Conservation (phyloP, 2,329 filamentous ascomycete genomes). For the Zelopaecilomyces penicillatus region DNA sequence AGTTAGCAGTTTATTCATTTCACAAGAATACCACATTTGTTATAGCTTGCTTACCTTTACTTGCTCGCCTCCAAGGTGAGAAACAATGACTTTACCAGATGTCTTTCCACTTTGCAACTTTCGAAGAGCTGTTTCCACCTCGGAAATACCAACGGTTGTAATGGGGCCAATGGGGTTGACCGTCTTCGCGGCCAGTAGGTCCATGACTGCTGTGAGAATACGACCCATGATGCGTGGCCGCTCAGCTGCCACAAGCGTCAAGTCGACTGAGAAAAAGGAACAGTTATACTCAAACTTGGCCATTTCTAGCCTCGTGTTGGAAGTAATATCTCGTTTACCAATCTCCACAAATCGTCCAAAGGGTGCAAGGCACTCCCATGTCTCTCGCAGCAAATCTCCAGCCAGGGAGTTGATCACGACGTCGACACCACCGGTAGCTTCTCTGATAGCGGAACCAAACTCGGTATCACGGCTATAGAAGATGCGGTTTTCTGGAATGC, state of each 20-base stretch:
- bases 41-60: slow-evolving; percentile 24
- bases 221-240: slow-evolving; percentile 32
- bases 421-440: slow-evolving; percentile 46
- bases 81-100: slow-evolving; percentile 36
- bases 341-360: slow-evolving; percentile 41
- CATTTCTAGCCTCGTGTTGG: slow-evolving; percentile 38
- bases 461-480: slow-evolving; percentile 18
- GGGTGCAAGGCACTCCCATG: slow-evolving; percentile 34
- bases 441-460: slow-evolving; percentile 13
- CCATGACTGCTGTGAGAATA: slow-evolving; percentile 28
- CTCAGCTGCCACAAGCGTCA: slow-evolving; percentile 34
- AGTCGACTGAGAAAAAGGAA: slow-evolving; percentile 37
- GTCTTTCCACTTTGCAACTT: slow-evolving; percentile 26
- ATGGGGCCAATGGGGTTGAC: slow-evolving; percentile 29
- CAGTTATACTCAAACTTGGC: slow-evolving; percentile 38
- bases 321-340: slow-evolving; percentile 28
- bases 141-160: slow-evolving; percentile 26
- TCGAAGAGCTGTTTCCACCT: slow-evolving; percentile 30
- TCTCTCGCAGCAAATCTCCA: slow-evolving; percentile 33
- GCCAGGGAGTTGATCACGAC: slow-evolving; percentile 51
- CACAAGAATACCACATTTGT: background rate
- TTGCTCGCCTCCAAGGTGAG: slow-evolving; percentile 31
- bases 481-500: slow-evolving; percentile 25
- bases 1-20: too few relatives aligned
- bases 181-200: slow-evolving; percentile 24